Evolutionary conservation across 345 rosid genomes (phyloP).

Genomic region (Durio zibethinus): DNA sequence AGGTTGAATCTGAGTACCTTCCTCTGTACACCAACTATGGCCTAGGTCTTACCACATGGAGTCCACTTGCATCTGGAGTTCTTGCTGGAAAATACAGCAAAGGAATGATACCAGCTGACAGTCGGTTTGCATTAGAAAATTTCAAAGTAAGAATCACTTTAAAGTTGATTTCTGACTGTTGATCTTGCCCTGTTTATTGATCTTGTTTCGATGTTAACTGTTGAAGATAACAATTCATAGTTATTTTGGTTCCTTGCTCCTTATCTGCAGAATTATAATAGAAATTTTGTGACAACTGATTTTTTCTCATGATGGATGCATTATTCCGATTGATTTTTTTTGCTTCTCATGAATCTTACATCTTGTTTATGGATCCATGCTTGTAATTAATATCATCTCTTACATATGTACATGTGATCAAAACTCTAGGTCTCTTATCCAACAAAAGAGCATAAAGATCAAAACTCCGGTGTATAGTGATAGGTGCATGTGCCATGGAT

Average conservation of each 20-base stretch:
- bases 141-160: slow-evolving; percentile 54
- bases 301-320: background rate
- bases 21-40: slow-evolving; percentile 85
- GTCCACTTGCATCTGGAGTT: slow-evolving; percentile 97
- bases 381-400: background rate
- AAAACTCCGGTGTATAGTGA: background rate
- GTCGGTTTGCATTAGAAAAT: slow-evolving; percentile 92
- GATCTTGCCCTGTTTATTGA: background rate
- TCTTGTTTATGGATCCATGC: background rate
- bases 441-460: too few species aligned
- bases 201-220: background rate
- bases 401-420: background rate
- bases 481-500: background rate
- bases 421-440: background rate
- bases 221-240: background rate
- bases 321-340: background rate
- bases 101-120: slow-evolving; percentile 82
- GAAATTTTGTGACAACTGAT: background rate
- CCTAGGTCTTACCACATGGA: slow-evolving; percentile 95
- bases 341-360: background rate
- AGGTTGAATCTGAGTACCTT: slow-evolving; percentile 92
- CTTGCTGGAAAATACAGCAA: slow-evolving; percentile 95
- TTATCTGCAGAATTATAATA: background rate
- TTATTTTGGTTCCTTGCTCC: background rate
- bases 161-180: background rate